A percentile compares a stretch with the other conserved stretches of the same genome.
Conservation (phyloP, 2,329 filamentous ascomycete species). For the Parastagonospora avenae region DNA sequence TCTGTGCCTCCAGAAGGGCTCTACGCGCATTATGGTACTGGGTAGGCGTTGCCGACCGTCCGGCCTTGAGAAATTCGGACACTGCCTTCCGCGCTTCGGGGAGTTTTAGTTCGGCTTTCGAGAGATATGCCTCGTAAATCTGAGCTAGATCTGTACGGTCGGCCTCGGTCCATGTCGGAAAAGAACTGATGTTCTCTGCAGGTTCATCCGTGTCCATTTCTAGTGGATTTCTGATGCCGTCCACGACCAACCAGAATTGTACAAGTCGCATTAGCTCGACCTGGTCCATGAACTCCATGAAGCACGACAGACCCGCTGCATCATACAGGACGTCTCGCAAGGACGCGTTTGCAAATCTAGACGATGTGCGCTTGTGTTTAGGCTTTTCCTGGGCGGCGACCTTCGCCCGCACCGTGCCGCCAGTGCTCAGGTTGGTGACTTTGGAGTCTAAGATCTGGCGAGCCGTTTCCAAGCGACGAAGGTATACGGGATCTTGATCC, state of each 20-base stretch:
- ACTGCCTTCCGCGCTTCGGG: constrained; percentile 72
- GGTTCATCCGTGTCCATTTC: constrained; percentile 78
- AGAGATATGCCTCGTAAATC: constrained; percentile 88
- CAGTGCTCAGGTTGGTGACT: constrained; percentile 77
- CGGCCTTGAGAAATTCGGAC: constrained; percentile 77
- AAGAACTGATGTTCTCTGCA: constrained; percentile 57
- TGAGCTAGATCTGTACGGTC: constrained; percentile 88
- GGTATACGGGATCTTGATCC: constrained; percentile 81
- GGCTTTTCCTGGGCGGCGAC: constrained; percentile 48
- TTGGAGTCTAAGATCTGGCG: constrained; percentile 89
- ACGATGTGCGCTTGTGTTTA: constrained; percentile 53
- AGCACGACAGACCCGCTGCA: constrained; percentile 89
- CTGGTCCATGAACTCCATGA: constrained; percentile 99
- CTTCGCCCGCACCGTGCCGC: constrained; percentile 56
- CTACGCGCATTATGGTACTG: constrained; percentile 85
- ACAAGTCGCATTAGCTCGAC: constrained; percentile 85
- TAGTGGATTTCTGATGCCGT: constrained; percentile 91
- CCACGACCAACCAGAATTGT: constrained; percentile 98
- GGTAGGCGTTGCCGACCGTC: constrained; percentile 73
- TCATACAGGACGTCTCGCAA: constrained; percentile 87
- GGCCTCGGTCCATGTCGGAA: constrained; percentile 75
- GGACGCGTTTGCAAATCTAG: constrained; percentile 73
- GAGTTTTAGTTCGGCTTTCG: constrained; percentile 77
- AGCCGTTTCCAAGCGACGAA: constrained; percentile 88
- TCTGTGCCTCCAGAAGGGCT: constrained; percentile 82